Percentiles rank a stretch among this genome's conserved stretches.
Conservation (phyloP, 78 protist species). For the Acrasis kona region DNA sequence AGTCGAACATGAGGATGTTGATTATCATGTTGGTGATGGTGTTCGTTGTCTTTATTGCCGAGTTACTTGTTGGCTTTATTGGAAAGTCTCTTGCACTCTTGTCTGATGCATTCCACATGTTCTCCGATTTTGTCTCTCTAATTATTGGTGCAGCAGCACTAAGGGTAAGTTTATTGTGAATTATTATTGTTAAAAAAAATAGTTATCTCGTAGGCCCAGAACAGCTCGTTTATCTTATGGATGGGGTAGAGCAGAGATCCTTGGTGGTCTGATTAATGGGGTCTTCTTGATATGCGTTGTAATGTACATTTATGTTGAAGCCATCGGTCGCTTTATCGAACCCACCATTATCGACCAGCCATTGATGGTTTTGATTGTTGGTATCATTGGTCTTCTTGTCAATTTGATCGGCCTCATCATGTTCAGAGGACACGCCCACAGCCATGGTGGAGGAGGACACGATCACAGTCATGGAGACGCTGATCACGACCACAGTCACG, state of each 20-base stretch:
- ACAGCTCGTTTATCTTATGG: conserved; percentile 63
- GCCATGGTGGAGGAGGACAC: conserved; percentile 8
- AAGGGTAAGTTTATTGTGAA: no score
- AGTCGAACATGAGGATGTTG: no score
- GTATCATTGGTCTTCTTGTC: conserved; percentile 53
- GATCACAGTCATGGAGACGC: conserved; percentile 17
- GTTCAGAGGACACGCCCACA: conserved; percentile 12
- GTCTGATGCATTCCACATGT: conserved; percentile 80
- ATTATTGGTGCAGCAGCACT: no score
- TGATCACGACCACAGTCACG: conserved; percentile 34
- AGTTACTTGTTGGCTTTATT: conserved; percentile 17
- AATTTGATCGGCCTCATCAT: conserved; percentile 53
- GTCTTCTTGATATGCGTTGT: conserved; percentile 57
- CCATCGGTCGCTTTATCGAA: conserved; percentile 48
- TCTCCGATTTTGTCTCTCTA: conserved; percentile 63
- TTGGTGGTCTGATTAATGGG: conserved; percentile 84
- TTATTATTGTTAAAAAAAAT: no score
- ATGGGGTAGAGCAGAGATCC: conserved; percentile 65
- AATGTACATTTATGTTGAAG: conserved; percentile 50
- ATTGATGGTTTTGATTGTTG: conserved; percentile 44
- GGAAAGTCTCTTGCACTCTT: conserved; percentile 46
- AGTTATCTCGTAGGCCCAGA: no score
- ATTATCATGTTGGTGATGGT: no score
- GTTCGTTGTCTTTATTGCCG: conserved; percentile 29
- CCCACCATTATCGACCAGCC: not conserved